These are phyloP conservation scores for Nakazawaea pomicola DNA, from an alignment of 805 yeast species.

Conservation along the genomic window DNA sequence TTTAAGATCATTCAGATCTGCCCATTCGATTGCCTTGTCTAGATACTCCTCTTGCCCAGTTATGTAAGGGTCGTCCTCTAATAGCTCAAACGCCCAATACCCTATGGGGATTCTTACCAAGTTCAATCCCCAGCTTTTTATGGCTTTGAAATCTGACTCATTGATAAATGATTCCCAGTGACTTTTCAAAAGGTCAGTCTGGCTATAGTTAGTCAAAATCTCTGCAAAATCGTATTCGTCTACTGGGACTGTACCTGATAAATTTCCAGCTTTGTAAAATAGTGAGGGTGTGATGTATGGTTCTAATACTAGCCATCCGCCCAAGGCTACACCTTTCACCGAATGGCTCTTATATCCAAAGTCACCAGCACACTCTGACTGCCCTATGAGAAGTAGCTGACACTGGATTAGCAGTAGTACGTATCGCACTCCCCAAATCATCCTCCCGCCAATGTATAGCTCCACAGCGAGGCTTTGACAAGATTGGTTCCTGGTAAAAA, in stretches of 20 bases:
- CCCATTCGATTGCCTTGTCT: constrained; percentile 78
- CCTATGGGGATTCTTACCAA: constrained; percentile 89
- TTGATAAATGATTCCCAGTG: constrained; percentile 83
- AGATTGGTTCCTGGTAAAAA: too few species aligned
- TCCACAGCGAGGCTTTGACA: too few species aligned
- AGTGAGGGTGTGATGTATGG: constrained; percentile 81
- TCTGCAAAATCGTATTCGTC: constrained; percentile 76
- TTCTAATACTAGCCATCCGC: constrained; percentile 89
- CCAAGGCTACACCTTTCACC: constrained; percentile 67
- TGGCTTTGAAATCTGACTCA: constrained; percentile 62
- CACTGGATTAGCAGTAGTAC: too few species aligned
- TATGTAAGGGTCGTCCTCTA: constrained; percentile 76
- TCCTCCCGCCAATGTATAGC: too few species aligned
- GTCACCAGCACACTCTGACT: too few species aligned
- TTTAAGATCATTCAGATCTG: constrained; percentile 51
- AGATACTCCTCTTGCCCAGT: constrained; percentile 72
- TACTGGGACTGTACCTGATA: constrained; percentile 50
- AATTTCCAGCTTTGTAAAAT: constrained; percentile 46
- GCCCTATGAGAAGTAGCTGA: too few species aligned
- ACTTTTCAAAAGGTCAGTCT: constrained; percentile 42
- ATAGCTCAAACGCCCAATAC: constrained; percentile 79
- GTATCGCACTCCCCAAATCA: too few species aligned
- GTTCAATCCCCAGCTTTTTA: constrained; percentile 65
- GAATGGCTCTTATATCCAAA: background rate
- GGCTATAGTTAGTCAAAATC: constrained; percentile 55